Evolutionary conservation across 2,329 filamentous ascomycete species (phyloP).

Genomic region (Teratosphaeriaceae sp.): DNA sequence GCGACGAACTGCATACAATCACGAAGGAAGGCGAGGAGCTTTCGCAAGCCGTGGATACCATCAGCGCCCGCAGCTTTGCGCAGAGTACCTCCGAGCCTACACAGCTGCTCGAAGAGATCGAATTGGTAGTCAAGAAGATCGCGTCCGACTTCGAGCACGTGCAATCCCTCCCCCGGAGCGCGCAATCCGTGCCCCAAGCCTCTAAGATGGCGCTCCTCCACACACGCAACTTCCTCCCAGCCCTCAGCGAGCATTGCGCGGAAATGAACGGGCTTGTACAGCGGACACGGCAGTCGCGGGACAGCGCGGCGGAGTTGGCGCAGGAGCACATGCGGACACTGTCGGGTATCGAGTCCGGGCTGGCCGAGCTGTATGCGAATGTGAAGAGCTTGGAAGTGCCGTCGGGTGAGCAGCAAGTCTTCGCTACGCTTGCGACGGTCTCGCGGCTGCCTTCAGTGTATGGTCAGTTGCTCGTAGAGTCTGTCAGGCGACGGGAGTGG

Average conservation of each 20-base stretch:
- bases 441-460: conserved; percentile 84
- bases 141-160: conserved; percentile 77
- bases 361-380: conserved; percentile 64
- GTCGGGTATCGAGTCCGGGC: conserved; percentile 68
- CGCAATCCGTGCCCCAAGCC: conserved; percentile 56
- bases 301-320: conserved; percentile 58
- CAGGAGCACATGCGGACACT: conserved; percentile 75
- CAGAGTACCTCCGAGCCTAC: conserved; percentile 48
- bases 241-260: conserved; percentile 48
- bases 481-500: conserved; percentile 83
- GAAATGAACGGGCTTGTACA: conserved; percentile 52
- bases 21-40: conserved; percentile 39
- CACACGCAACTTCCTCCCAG: conserved; percentile 57
- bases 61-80: conserved; percentile 25
- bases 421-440: conserved; percentile 73
- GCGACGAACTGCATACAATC: conserved; percentile 35
- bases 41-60: conserved; percentile 37
- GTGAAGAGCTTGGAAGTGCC: conserved; percentile 66
- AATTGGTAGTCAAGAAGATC: conserved; percentile 79
- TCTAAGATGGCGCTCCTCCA: conserved; percentile 60
- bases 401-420: conserved; percentile 69
- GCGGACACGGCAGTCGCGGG: conserved; percentile 54
- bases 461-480: conserved; percentile 80
- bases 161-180: conserved; percentile 58
- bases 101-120: conserved; percentile 74